Base-by-base conservation (phyloP, 805 yeast genomes). In the Blastobotrys americana region DNA sequence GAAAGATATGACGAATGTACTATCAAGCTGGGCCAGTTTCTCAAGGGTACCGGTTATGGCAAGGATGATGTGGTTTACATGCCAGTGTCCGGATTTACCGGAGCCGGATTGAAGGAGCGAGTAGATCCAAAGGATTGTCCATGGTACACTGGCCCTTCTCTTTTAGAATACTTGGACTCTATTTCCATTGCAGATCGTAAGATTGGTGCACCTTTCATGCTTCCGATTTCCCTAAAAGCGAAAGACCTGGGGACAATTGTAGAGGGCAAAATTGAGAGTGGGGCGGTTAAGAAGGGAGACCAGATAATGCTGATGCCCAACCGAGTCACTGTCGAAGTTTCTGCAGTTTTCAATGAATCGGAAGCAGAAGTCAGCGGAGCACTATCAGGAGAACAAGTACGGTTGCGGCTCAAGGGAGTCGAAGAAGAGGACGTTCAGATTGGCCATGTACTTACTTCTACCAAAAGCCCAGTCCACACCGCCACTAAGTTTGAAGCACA, bases 31-130 rank as follows among this genome's bases (percentile, higher is more conserved):
- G 78, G 79, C 19, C 59, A 64, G 40, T 93, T 80, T 74, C 76
- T 93, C 66, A 64, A 64, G 57, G 86, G 78, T 63, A 82, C 86
- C 60, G 98, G 98, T 39, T 93, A 88, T 71, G 75, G 76, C 55
- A 87, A 86, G 70, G 85, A 83, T 43, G 96, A 89, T 64, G 83
- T 93, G 45, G 64, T 78, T 17, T 85, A 78, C 69, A 90, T 93
- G 97, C 99, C 99, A 38, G 97, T 93, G 43, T 88, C 97, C 16
- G 99, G 98, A 52, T 93, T 73, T 74, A 87, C 96, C 43, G 98
- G 99, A 61, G 95, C 94, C 45, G 96, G 96, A 56, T 73, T 93
- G 71, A 89, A 87, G 68, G 96, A 86, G 33, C 80, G 89, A 53
- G 85, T 93, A 39, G 63, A 76, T 50, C 64, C 77, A 52, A 70